A percentile compares a stretch with the other conserved stretches of the same genome.
Conservation (phyloP, 805 yeast species). For the Zygoascus biomembranicola region DNA sequence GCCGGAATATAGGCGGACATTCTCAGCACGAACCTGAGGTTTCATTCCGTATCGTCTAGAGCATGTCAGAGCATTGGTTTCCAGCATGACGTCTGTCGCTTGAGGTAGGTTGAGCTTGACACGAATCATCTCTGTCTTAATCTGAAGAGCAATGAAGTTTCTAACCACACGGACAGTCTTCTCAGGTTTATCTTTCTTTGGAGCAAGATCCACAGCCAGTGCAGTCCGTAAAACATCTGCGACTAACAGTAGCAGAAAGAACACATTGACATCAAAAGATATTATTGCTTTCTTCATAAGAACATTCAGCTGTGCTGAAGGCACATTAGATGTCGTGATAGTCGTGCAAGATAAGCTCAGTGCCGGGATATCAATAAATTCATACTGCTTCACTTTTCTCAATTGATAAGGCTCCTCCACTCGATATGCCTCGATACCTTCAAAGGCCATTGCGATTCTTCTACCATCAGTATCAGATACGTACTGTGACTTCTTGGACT, state of each 20-base stretch:
- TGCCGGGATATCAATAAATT: slow-evolving; percentile 22
- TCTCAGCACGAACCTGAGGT: slow-evolving; percentile 30
- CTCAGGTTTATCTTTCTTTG: background rate
- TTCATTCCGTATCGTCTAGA: slow-evolving; percentile 22
- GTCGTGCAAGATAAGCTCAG: slow-evolving; percentile 19
- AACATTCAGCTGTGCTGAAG: slow-evolving; percentile 16
- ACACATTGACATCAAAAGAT: slow-evolving; percentile 29
- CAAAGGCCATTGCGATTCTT: slow-evolving; percentile 16
- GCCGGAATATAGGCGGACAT: slow-evolving; percentile 38
- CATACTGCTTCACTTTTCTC: slow-evolving; percentile 13
- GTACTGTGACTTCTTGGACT: background rate
- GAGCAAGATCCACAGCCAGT: slow-evolving; percentile 15
- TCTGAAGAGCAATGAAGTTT: slow-evolving; percentile 22
- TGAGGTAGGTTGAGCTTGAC: slow-evolving; percentile 39
- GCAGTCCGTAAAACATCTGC: slow-evolving; percentile 39
- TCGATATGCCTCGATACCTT: slow-evolving; percentile 20
- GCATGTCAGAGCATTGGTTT: slow-evolving; percentile 31
- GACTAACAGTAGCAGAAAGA: slow-evolving; percentile 40
- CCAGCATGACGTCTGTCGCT: slow-evolving; percentile 40
- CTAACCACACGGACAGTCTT: background rate
- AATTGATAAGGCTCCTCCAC: slow-evolving; percentile 21
- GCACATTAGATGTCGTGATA: slow-evolving; percentile 5
- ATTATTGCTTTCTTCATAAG: slow-evolving; percentile 17
- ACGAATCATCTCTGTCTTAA: slow-evolving; percentile 20
- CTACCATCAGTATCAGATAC: slow-evolving; percentile 15